Conservation (phyloP, 208 protist genomes). For the Leishmania martiniquensis region DNA sequence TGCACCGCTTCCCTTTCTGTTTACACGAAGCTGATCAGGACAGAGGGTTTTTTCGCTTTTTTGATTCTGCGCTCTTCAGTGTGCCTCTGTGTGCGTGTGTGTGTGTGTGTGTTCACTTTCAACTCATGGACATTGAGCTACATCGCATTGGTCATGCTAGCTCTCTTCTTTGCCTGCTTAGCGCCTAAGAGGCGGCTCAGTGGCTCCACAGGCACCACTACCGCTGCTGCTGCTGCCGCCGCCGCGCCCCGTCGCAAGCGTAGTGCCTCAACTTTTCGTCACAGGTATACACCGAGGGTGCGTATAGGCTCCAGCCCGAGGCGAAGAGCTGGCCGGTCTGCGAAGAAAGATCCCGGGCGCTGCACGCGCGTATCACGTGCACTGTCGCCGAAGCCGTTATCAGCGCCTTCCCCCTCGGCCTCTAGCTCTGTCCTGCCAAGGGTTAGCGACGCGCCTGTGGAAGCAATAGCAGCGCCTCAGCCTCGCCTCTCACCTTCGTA, state of each 20-base stretch:
- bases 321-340: background rate
- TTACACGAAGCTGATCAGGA: background rate
- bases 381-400: background rate
- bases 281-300: background rate
- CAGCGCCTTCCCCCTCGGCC: background rate
- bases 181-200: background rate
- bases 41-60: background rate
- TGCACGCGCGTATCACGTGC: background rate
- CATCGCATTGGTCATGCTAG: background rate
- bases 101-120: background rate
- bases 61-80: no score
- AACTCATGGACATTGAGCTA: background rate
- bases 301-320: background rate
- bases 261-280: background rate
- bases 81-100: background rate
- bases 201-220: background rate
- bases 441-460: background rate
- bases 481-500: slow-evolving; percentile 18
- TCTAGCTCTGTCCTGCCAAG: background rate
- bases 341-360: background rate
- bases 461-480: background rate
- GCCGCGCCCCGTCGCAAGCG: background rate
- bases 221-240: background rate
- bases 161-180: slow-evolving; percentile 8
- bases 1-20: background rate